phyloP scores from a whole-genome alignment of 176 grass and related monocot species.

The Aegilops umbellulata region DNA sequence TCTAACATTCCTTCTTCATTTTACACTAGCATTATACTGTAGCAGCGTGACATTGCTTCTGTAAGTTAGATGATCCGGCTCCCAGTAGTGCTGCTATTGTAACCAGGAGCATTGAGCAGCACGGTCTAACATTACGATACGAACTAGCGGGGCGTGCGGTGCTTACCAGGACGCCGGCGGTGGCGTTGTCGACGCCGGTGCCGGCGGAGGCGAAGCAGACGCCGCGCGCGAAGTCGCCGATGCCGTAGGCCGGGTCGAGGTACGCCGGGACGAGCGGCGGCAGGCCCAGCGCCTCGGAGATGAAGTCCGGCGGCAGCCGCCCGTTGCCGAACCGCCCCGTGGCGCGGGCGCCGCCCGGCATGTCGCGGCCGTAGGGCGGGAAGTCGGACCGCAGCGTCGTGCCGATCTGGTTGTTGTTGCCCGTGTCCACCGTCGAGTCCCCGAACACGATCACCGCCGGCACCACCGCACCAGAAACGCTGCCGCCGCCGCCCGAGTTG shows the following conservation, averaged over 20 bases:
- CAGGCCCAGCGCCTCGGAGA: conserved; percentile 75
- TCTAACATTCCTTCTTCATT: too few species aligned
- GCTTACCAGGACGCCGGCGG: conserved; percentile 61
- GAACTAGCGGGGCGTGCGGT: not conserved
- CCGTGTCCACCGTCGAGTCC: conserved; percentile 86
- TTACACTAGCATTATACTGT: too few species aligned
- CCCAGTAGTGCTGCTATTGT: not conserved
- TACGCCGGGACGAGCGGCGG: conserved; percentile 75
- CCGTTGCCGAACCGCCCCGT: conserved; percentile 89
- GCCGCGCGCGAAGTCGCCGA: conserved; percentile 64
- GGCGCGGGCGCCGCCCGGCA: conserved; percentile 42
- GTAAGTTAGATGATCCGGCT: too few species aligned
- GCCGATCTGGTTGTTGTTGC: conserved; percentile 74
- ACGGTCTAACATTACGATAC: not conserved
- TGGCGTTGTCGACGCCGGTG: conserved; percentile 75
- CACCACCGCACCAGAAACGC: not conserved
- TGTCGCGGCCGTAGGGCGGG: conserved; percentile 57
- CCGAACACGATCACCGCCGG: conserved; percentile 94
- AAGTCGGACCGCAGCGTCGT: conserved; percentile 60
- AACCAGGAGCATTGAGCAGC: not conserved
- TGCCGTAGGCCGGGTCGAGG: conserved; percentile 65
- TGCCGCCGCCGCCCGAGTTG: not conserved
- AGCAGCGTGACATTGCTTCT: too few species aligned
- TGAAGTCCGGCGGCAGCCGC: conserved; percentile 63
- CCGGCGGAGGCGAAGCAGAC: conserved; percentile 90